Base-by-base conservation (phyloP, 2,329 filamentous ascomycete genomes). In the Fusarium domesticum region DNA sequence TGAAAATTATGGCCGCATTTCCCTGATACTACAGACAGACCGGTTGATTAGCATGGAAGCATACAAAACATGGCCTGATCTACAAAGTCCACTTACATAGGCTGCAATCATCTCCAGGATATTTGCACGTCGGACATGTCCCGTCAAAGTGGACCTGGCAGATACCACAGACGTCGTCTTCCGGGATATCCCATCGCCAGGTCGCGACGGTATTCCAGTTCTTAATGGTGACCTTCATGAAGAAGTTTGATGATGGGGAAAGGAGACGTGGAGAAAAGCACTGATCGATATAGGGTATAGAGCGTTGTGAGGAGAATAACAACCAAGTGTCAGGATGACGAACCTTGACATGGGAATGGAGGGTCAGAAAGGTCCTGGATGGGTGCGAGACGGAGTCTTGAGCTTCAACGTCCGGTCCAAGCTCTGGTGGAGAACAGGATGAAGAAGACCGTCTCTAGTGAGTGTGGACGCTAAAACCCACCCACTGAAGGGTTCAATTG, bases 1-100 rank as follows among this genome's bases (percentile, higher is more conserved):
- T 98, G 93, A 64, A 98, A 98, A 52, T 89, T 96, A 68, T 98
- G 93, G 5, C 90, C 92, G 70, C 93, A 98, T 74, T 92, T 95
- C 34, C 93, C 93, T 49, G 93, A 91, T 55, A 96, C 92, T 96
- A 58, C 15, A 42, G 28, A 39, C 38, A 28, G 31, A 40, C 23
- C 23, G 23, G 31, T 37, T n/a, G 25, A 43, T 58, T 47, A 59
- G 56, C 44, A 51, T 45, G 23, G 17, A 39, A 39, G 36, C 17
- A 41, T 20, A 31, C 14, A 17, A 36, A 43, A 48, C 7, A 54
- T 50, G 51, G 48, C 33, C 45, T 53, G 37, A 45, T 51, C 20
- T 6, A 14, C 18, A 25, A 35, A 36, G 41, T n/a, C 48, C 23
- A 74, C 85, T 67, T 72, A 96, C 92, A 77, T 47, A 98, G 76